Conservation (phyloP, 176 grass and related monocot species). For the Tillandsia leiboldiana region DNA sequence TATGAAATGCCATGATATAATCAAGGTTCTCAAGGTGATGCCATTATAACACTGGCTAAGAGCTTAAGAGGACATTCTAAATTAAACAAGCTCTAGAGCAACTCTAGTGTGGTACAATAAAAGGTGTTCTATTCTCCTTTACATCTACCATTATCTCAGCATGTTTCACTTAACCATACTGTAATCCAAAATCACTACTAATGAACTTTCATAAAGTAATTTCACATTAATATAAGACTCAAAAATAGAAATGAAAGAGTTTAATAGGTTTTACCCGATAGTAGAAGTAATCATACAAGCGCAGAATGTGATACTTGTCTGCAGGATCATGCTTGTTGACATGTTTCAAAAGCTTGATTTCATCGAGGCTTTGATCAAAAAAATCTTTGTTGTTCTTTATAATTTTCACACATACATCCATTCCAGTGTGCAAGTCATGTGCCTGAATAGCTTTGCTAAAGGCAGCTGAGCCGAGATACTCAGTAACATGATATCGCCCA, state of each 20-base stretch:
- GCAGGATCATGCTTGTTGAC: conserved; percentile 96
- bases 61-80: no score
- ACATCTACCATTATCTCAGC: no score
- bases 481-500: conserved; percentile 95
- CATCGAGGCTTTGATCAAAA: conserved; percentile 98
- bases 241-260: conserved; percentile 8
- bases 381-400: conserved; percentile 99
- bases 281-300: conserved; percentile 98
- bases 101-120: no score
- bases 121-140: no score
- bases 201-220: no score
- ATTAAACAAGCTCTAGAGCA: no score
- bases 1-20: no score
- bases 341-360: conserved; percentile 99
- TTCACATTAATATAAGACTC: neutral
- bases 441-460: conserved; percentile 99
- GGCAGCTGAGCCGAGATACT: conserved; percentile 94
- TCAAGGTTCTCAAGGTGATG: no score
- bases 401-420: conserved; percentile 99
- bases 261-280: conserved; percentile 46
- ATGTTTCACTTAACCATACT: no score
- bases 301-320: conserved; percentile 86
- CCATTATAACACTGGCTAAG: no score
- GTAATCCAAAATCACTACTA: no score
- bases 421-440: conserved; percentile 97